Conservation (phyloP, 345 rosid genomes). For the Arabidopsis arenosa region DNA sequence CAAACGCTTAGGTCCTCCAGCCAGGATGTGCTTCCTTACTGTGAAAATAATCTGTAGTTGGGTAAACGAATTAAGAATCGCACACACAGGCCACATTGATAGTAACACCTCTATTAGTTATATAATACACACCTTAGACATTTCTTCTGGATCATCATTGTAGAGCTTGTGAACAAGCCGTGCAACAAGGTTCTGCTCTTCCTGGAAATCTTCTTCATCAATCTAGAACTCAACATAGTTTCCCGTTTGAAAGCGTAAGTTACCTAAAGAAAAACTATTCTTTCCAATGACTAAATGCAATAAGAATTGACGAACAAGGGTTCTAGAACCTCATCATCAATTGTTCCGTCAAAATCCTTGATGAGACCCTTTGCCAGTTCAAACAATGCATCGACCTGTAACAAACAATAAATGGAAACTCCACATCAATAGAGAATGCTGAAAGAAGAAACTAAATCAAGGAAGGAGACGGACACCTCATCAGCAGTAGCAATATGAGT, state of each 20-base stretch:
- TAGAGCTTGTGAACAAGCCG: constrained; percentile 83
- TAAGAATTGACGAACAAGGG: constrained; percentile 16
- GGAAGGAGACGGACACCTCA: constrained; percentile 54
- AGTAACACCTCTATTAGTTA: constrained; percentile 6
- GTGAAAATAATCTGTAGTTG: constrained; percentile 71
- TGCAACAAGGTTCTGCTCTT: constrained; percentile 93
- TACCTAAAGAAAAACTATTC: constrained; percentile 7
- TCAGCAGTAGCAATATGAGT: constrained; percentile 72
- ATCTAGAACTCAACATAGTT: constrained; percentile 51
- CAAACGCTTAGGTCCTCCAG: constrained; percentile 89
- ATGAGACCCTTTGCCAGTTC: constrained; percentile 87
- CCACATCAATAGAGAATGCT: constrained; percentile 32
- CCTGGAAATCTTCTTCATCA: constrained; percentile 97
- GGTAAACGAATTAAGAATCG: constrained; percentile 33
- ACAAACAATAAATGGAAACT: constrained; percentile 15
- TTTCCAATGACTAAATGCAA: constrained; percentile 17
- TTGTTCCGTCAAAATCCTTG: constrained; percentile 74
- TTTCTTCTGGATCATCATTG: constrained; percentile 91
- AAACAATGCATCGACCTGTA: constrained; percentile 84
- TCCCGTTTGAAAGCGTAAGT: constrained; percentile 16
- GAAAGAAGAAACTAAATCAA: constrained; percentile 24
- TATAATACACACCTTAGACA: constrained; percentile 52
- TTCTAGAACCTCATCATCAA: constrained; percentile 64
- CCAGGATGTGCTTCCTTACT: constrained; percentile 80
- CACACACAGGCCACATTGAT: constrained; percentile 9